Percentiles rank a stretch among this genome's conserved stretches.
These are phyloP conservation scores for Tuber indicum DNA, from an alignment of 495 filamentous ascomycete genomes.

Conservation along the genomic window DNA sequence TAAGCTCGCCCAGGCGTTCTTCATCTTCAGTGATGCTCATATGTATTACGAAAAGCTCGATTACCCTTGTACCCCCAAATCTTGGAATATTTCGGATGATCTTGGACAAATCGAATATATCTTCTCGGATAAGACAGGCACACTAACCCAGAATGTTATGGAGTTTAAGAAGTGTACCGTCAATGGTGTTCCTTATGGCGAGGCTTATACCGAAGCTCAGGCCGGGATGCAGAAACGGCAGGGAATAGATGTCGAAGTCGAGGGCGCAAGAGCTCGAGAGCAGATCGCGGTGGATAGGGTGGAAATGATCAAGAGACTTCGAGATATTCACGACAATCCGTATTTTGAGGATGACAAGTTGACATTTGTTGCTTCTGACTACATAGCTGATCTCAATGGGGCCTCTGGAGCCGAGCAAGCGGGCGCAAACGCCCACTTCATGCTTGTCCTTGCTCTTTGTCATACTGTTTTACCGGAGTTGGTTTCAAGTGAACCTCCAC, in stretches of 20 bases:
- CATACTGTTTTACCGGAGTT: conserved; percentile 93
- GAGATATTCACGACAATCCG: conserved; percentile 76
- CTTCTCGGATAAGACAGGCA: conserved; percentile 99
- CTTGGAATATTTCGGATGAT: conserved; percentile 99
- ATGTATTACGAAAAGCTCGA: conserved; percentile 97
- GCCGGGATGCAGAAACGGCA: conserved; percentile 88
- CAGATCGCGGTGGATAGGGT: conserved; percentile 73
- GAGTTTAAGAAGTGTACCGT: conserved; percentile 98
- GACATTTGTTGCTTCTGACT: conserved; percentile 88
- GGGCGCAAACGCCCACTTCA: conserved; percentile 75
- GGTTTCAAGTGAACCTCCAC: conserved; percentile 77
- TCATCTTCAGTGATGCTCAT: conserved; percentile 89
- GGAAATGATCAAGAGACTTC: conserved; percentile 63
- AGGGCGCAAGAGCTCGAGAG: conserved; percentile 62
- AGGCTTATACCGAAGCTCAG: conserved; percentile 95
- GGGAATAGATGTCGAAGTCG: conserved; percentile 76
- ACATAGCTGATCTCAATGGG: conserved; percentile 71
- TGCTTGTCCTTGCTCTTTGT: conserved; percentile 90
- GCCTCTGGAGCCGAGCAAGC: conserved; percentile 70
- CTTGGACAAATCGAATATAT: conserved; percentile 99
- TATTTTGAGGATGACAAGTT: conserved; percentile 84
- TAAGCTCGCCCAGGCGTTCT: conserved; percentile 84
- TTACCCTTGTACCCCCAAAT: conserved; percentile 91
- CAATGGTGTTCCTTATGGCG: conserved; percentile 89
- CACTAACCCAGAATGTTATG: conserved; percentile 98